Percentiles rank a stretch among this genome's conserved stretches.
These are phyloP conservation scores for Hypoxylon subgilvum DNA, from an alignment of 495 filamentous ascomycete genomes.

Conservation along the genomic window DNA sequence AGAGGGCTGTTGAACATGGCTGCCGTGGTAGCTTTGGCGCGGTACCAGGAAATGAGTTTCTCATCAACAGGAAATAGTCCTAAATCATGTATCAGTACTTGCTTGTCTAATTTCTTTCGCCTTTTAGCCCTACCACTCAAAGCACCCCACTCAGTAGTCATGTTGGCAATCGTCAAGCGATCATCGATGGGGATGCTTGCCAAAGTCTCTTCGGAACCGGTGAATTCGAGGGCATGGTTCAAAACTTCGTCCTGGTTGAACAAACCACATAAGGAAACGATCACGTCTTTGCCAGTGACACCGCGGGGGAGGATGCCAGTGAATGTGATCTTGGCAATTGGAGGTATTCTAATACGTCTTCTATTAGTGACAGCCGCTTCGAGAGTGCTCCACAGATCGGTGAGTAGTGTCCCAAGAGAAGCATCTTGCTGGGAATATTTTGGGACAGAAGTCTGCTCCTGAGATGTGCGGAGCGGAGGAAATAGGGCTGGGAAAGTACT, in stretches of 20 bases:
- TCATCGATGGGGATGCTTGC: constrained; percentile 75
- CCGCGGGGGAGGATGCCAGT: constrained; percentile 76
- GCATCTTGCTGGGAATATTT: too few relatives aligned
- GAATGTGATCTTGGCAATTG: constrained; percentile 79
- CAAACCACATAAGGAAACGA: constrained; percentile 84
- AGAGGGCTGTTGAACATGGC: constrained; percentile 51
- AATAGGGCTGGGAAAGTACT: too few relatives aligned
- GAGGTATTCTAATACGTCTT: constrained; percentile 89
- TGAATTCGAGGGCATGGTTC: constrained; percentile 92
- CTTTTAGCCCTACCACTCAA: constrained; percentile 57
- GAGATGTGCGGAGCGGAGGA: too few relatives aligned
- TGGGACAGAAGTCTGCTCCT: too few relatives aligned
- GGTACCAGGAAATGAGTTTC: constrained; percentile 75
- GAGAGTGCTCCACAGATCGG: too few relatives aligned
- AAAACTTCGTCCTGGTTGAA: constrained; percentile 91
- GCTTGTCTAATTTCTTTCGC: neutral
- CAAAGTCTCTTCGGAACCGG: constrained; percentile 79
- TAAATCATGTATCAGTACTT: constrained; percentile 10
- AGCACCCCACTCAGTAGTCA: constrained; percentile 96
- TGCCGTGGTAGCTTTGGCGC: constrained; percentile 73
- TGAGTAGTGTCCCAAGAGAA: too few relatives aligned
- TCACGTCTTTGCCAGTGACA: constrained; percentile 94
- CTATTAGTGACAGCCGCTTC: too few relatives aligned
- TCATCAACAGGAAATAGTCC: constrained; percentile 81
- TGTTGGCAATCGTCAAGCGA: constrained; percentile 86